Percentiles rank a stretch among this genome's conserved stretches.
Evolutionary conservation across 2,329 filamentous ascomycete genomes (phyloP).

Genomic region (Dactylellina cionopaga): DNA sequence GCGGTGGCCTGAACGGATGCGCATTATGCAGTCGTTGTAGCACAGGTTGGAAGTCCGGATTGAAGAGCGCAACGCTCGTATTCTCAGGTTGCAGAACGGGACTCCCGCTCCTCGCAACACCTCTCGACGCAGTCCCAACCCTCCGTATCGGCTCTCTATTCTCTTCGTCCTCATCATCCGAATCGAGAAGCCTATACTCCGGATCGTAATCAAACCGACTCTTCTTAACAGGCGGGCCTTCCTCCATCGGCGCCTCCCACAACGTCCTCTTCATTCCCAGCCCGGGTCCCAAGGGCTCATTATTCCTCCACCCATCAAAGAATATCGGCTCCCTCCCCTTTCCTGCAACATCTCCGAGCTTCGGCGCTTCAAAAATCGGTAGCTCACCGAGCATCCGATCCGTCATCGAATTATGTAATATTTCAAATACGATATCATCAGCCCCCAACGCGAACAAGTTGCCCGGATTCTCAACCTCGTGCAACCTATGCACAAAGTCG

Average conservation of each 20-base stretch:
- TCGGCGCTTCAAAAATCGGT: slow-evolving; percentile 76
- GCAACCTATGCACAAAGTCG: slow-evolving; percentile 51
- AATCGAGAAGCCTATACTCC: slow-evolving; percentile 64
- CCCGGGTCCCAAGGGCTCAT: slow-evolving; percentile 39
- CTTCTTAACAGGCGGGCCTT: slow-evolving; percentile 75
- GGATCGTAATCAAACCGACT: slow-evolving; percentile 80
- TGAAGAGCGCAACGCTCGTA: slow-evolving; percentile 84
- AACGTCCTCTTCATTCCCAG: slow-evolving; percentile 40
- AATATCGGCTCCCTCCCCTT: slow-evolving; percentile 15
- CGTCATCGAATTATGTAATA: slow-evolving; percentile 77
- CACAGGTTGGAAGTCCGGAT: slow-evolving; percentile 86
- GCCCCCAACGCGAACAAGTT: slow-evolving; percentile 84
- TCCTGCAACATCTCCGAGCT: slow-evolving; percentile 20
- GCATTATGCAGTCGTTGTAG: slow-evolving; percentile 88
- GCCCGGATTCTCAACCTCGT: slow-evolving; percentile 66
- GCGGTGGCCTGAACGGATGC: slow-evolving; percentile 91
- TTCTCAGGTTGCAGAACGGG: slow-evolving; percentile 71
- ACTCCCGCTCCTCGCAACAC: slow-evolving; percentile 53
- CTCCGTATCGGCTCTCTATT: slow-evolving; percentile 55
- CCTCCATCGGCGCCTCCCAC: slow-evolving; percentile 68
- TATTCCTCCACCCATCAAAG: slow-evolving; percentile 50
- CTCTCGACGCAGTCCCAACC: slow-evolving; percentile 34
- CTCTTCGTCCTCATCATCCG: slow-evolving; percentile 69
- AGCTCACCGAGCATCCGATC: slow-evolving; percentile 82
- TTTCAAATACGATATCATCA: slow-evolving; percentile 81